Base-by-base conservation (phyloP, 148 eudicot genomes). In the Rhododendron kiyosumense region DNA sequence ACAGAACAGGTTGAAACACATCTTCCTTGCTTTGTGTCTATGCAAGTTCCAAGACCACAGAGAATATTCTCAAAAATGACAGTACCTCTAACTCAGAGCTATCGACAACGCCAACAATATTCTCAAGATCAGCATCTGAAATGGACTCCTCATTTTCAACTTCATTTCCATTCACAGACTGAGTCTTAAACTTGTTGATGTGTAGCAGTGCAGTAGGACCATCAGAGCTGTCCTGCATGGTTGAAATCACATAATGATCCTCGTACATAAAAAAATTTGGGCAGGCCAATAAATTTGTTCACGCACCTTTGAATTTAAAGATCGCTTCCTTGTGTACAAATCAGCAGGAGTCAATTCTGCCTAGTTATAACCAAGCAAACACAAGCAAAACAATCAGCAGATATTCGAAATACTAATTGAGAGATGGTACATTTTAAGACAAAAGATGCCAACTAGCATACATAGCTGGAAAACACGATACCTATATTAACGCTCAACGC, bases 301-400 rank as follows among this genome's bases (percentile, higher is more conserved):
- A 74, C 82, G 43, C 87, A 97, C 98, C 98, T 92, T 89, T 46
- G 94, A 86, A 86, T 85, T 83, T 84, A 91, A 91, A 87, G 98
- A 91, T 69, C 96, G 91, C 87, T 95, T 97, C 89, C 95, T 89
- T 36, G 97, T 89, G 88, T 89, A 92, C 87, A 97, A 86, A 89
- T 95, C 93, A 78, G 89, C 94, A 48, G 99, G 99, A 88, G 99
- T 94, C 85, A 97, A 91, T 87, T 95, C 93, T 41, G 98, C 99
- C 99, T 97, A 86, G 22, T 81, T 54, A 83, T 17, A 10, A 85
- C 36, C 59, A 81, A 87, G 38, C 34, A 79, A 78, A 63, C n/a
- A 74, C 22, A 84, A 79, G 51, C 18, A 51, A 78, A 76, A 63
- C 20, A 75, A 45, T 83, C 79, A 83, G 83, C 24, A 73, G 45